Evolutionary conservation across 192 early-diverging fungal species (phyloP).

Genomic region (Entrophospora sp.): DNA sequence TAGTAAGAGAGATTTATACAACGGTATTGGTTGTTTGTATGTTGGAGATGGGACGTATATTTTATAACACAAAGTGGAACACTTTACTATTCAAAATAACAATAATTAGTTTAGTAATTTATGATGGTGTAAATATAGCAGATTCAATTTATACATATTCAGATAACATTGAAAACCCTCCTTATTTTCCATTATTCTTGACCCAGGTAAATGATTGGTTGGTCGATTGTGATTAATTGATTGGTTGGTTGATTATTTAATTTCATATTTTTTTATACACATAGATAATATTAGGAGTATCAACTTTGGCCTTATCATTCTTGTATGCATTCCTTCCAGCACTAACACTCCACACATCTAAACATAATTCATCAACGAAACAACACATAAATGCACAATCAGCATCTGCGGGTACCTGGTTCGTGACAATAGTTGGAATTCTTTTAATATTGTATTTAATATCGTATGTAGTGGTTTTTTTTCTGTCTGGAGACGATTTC

Average conservation of each 20-base stretch:
- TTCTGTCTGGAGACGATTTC: not conserved
- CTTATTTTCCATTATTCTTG: constrained; percentile 4
- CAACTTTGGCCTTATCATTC: not conserved
- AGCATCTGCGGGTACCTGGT: constrained; percentile 4
- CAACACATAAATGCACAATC: constrained; percentile 12
- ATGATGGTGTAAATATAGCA: not conserved
- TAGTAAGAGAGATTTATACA: not conserved
- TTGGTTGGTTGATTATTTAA: not conserved
- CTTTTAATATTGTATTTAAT: constrained; percentile 1
- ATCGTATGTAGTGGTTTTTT: not conserved
- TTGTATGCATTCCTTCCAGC: not conserved
- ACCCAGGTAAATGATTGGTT: not conserved
- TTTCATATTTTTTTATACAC: not conserved
- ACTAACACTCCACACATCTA: not conserved
- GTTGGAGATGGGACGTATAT: constrained; percentile 8
- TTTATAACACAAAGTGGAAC: not conserved
- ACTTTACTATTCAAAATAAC: not conserved
- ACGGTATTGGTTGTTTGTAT: constrained; percentile 3
- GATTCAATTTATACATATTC: not conserved
- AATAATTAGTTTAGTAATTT: not conserved
- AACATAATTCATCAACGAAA: not conserved
- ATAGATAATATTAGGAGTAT: constrained; percentile 3
- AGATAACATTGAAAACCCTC: no score
- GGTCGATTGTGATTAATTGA: not conserved
- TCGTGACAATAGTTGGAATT: not conserved